Evolutionary conservation across 306 rosid species (phyloP).

Genomic region (Erythrophleum fordii): DNA sequence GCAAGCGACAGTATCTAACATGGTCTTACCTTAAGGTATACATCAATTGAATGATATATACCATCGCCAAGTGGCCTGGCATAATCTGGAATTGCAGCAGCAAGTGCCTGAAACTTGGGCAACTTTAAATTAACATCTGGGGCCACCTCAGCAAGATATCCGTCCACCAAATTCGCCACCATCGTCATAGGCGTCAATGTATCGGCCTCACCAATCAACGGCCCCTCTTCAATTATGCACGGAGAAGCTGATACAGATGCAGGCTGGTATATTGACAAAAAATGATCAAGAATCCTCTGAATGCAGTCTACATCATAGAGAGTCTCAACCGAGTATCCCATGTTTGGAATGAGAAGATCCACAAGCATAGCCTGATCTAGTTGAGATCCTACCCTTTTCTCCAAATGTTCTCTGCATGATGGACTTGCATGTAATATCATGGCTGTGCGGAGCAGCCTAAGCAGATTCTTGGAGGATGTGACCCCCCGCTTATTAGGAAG

Average conservation of each 20-base stretch:
- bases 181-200: constrained; percentile 58
- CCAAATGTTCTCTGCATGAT: constrained; percentile 72
- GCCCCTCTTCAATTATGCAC: constrained; percentile 57
- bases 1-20: constrained; percentile 4
- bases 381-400: constrained; percentile 77
- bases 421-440: constrained; percentile 76
- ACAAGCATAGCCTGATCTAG: constrained; percentile 72
- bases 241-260: constrained; percentile 57
- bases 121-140: constrained; percentile 82
- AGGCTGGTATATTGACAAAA: constrained; percentile 57
- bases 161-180: constrained; percentile 79
- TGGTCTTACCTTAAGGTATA: constrained; percentile 77
- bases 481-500: constrained; percentile 68
- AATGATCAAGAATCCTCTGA: constrained; percentile 80
- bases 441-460: constrained; percentile 68
- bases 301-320: constrained; percentile 81
- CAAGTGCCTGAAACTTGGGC: constrained; percentile 80
- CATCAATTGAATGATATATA: constrained; percentile 84
- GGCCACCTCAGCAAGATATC: constrained; percentile 87
- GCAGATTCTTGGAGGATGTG: constrained; percentile 62
- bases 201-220: constrained; percentile 50
- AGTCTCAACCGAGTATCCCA: constrained; percentile 75
- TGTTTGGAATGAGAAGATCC: constrained; percentile 79
- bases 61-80: constrained; percentile 83
- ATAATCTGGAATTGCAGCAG: constrained; percentile 77